Conservation (phyloP, 2,329 filamentous ascomycete species). For the Chrysoporthe austroafricana region DNA sequence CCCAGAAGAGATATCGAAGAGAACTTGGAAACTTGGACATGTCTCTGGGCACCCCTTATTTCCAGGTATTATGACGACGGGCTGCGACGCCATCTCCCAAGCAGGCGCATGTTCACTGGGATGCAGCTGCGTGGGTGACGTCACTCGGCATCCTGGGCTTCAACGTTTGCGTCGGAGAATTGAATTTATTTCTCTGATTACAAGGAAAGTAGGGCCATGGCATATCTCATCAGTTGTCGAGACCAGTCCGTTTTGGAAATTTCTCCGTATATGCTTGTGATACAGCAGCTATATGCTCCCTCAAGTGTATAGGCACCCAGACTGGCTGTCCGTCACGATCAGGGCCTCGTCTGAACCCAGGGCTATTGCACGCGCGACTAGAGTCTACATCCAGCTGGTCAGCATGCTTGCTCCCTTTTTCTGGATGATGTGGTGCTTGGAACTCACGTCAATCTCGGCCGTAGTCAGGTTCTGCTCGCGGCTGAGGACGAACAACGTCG, state of each 20-base stretch:
- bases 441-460: conserved; percentile 28
- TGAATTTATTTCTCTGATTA: not conserved
- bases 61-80: conserved; percentile 11
- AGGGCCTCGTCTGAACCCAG: conserved; percentile 21
- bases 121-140: conserved; percentile 14
- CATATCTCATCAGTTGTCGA: not conserved
- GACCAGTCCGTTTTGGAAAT: not conserved
- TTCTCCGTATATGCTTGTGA: not conserved
- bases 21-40: conserved; percentile 18
- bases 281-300: not conserved
- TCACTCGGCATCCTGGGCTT: conserved; percentile 17
- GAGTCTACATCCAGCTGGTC: conserved; percentile 6
- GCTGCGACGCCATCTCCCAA: conserved; percentile 8
- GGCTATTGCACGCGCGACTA: conserved; percentile 22
- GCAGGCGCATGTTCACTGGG: not conserved
- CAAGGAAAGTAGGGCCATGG: too few species aligned
- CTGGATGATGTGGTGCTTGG: not conserved
- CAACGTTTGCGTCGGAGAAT: not conserved
- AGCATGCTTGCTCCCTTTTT: not conserved
- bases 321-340: conserved; percentile 23
- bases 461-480: conserved; percentile 29
- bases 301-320: conserved; percentile 25
- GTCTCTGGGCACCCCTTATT: not conserved
- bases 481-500: conserved; percentile 31
- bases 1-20: not conserved